Conservation (phyloP, 2,329 filamentous ascomycete genomes). For the Ceratocystis papillata region DNA sequence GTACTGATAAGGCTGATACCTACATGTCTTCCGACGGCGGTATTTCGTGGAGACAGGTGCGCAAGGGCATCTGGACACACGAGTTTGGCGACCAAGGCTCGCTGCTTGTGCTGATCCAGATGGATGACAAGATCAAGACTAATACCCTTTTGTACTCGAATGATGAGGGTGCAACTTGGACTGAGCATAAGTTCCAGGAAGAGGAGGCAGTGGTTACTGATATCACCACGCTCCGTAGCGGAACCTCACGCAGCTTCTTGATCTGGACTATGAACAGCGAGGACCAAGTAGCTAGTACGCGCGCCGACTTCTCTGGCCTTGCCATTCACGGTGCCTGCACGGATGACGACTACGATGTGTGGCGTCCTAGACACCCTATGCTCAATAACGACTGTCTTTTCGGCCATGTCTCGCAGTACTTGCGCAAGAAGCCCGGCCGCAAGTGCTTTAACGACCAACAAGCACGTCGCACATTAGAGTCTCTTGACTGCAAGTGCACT, state of each 20-base stretch:
- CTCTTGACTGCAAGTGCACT: conserved; percentile 72
- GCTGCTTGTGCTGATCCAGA: conserved; percentile 75
- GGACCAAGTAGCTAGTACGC: conserved; percentile 58
- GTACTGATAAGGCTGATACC: conserved; percentile 65
- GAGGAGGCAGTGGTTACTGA: conserved; percentile 62
- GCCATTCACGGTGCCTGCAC: conserved; percentile 58
- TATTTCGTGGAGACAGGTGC: conserved; percentile 72
- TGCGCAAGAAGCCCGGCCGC: conserved; percentile 72
- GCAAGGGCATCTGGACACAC: conserved; percentile 84
- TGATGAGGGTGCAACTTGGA: conserved; percentile 74
- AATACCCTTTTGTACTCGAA: conserved; percentile 62
- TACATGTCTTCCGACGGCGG: conserved; percentile 91
- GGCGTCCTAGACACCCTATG: conserved; percentile 75
- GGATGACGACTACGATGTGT: conserved; percentile 66
- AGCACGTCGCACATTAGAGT: conserved; percentile 59
- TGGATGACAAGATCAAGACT: conserved; percentile 56
- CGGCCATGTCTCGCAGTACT: conserved; percentile 77
- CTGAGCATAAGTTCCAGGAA: conserved; percentile 60
- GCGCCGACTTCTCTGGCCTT: conserved; percentile 79
- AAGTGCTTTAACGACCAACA: conserved; percentile 73
- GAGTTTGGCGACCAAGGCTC: conserved; percentile 93
- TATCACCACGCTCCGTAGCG: conserved; percentile 79
- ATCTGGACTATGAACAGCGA: conserved; percentile 62
- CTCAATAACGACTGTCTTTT: conserved; percentile 76
- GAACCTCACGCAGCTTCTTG: conserved; percentile 81